Evolutionary conservation across 2,329 filamentous ascomycete genomes (phyloP).

Genomic region (Neophaeococcomyces mojaviensis): DNA sequence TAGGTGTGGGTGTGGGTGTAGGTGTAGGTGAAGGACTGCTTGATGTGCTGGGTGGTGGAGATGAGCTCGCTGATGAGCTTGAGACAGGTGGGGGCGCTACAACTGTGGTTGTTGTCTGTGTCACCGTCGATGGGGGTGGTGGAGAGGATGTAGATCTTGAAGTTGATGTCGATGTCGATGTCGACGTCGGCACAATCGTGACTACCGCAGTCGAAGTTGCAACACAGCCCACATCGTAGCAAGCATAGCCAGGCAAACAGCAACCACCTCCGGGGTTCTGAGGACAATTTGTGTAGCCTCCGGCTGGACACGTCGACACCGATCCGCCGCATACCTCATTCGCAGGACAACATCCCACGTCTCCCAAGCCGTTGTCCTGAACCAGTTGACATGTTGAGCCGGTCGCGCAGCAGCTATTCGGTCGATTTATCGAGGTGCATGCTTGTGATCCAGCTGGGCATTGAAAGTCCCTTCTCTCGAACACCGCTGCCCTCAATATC

Average conservation of each 20-base stretch:
- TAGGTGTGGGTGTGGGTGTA: conserved; percentile 27
- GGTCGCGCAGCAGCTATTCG: conserved; percentile 51
- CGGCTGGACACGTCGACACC: conserved; percentile 41
- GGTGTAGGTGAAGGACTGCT: conserved; percentile 27
- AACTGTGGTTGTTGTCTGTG: neutral
- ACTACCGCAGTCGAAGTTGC: conserved; percentile 23
- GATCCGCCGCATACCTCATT: conserved; percentile 46
- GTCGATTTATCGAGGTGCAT: conserved; percentile 48
- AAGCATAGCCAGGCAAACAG: conserved; percentile 54
- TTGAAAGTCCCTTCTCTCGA: conserved; percentile 42
- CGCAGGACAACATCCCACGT: conserved; percentile 54
- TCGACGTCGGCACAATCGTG: conserved; percentile 9
- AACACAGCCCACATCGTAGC: conserved; percentile 50
- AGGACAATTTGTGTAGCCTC: conserved; percentile 50
- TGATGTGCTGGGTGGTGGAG: conserved; percentile 6
- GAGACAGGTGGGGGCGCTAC: conserved; percentile 15
- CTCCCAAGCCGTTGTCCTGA: conserved; percentile 45
- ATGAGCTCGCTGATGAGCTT: conserved; percentile 16
- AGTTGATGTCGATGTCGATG: conserved; percentile 13
- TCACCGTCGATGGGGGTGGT: neutral
- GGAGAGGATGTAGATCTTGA: conserved; percentile 22
- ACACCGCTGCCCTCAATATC: neutral
- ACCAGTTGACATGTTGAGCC: conserved; percentile 49
- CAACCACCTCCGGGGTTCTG: conserved; percentile 51
- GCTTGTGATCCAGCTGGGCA: conserved; percentile 49